A percentile compares a stretch with the other conserved stretches of the same genome.
These are phyloP conservation scores for Aspergillus floridensis DNA, from an alignment of 2,329 filamentous ascomycete species.

Conservation along the genomic window DNA sequence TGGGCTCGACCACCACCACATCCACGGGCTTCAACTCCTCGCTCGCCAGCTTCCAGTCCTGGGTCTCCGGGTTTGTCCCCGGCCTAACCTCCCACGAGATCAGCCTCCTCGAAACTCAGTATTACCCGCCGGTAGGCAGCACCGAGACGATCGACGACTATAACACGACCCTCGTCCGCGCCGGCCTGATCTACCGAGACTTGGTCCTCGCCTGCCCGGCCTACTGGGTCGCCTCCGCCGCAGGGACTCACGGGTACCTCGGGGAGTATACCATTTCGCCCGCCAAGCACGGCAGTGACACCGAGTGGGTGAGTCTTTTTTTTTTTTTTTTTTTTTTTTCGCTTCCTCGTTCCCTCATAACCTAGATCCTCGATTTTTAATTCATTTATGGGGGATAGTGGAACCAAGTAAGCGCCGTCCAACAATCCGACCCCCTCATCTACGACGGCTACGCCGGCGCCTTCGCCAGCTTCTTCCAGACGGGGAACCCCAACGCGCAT, in stretches of 20 bases:
- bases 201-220: conserved; percentile 59
- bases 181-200: conserved; percentile 59
- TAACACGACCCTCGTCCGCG: conserved; percentile 52
- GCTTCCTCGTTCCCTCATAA: neutral
- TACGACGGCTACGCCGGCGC: conserved; percentile 60
- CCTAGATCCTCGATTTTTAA: neutral
- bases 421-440: conserved; percentile 52
- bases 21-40: conserved; percentile 52
- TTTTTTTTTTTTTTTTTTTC: neutral
- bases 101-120: conserved; percentile 42
- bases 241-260: conserved; percentile 50
- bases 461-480: conserved; percentile 60
- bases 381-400: conserved; percentile 42
- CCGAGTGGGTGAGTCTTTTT: conserved; percentile 48
- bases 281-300: conserved; percentile 59
- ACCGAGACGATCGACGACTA: conserved; percentile 51
- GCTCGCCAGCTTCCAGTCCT: conserved; percentile 49
- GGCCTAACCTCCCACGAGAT: conserved; percentile 43
- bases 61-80: conserved; percentile 57
- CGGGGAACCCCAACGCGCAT: conserved; percentile 56
- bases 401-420: conserved; percentile 55
- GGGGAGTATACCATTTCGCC: conserved; percentile 61
- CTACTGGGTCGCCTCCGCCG: conserved; percentile 54
- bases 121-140: conserved; percentile 47
- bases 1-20: conserved; percentile 34